Base-by-base conservation (phyloP, 2,329 filamentous ascomycete species). In the Metarhizium anisopliae region DNA sequence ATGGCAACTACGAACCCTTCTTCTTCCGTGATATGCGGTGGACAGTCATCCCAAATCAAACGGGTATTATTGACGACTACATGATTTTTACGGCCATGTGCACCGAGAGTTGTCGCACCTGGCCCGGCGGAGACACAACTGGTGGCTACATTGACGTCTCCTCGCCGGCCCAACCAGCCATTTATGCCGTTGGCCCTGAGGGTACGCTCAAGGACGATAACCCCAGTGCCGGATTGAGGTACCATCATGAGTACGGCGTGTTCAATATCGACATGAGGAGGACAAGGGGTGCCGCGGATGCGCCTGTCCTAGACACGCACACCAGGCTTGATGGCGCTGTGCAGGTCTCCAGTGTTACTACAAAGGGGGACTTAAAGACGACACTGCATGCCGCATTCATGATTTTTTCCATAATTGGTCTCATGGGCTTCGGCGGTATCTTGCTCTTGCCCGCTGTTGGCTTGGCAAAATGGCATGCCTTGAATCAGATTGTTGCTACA, bases 351-450 rank as follows among this genome's bases (percentile, higher is more conserved):
- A 62, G 63, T 51, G 61, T 61, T 11, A 65, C 61, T 6, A 69
- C 71, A 55, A 63, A 63, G 47, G 59, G 59, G 2, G 75, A 79
- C 54, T 67, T 63, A 60, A 71, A 67, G 59, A 72, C 74, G 0
- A 71, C 73, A 4, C 67, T 72, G 4, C 77, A 83, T 51, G 74
- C 71, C 6, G 64, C 75, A 3, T 63, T 81, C 50, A 86, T 86
- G 83, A 70, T 82, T 43, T 65, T 81, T 11, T 72, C 72, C 13
- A 79, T 85, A 56, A 69, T 83, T 2, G 73, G 77, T 16, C 60
- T 85, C 50, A 77, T 83, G 64, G 83, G 83, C 0, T 59, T 80
- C 10, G 83, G 83, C 10, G 83, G 83, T 1, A 71, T 80, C 13
- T 60, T 84, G 29, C 67, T 84, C 30, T 65, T 85, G 50, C 70